phyloP scores from a whole-genome alignment of 768 basidiomycete species.

The Auricularia auricula-judae region DNA sequence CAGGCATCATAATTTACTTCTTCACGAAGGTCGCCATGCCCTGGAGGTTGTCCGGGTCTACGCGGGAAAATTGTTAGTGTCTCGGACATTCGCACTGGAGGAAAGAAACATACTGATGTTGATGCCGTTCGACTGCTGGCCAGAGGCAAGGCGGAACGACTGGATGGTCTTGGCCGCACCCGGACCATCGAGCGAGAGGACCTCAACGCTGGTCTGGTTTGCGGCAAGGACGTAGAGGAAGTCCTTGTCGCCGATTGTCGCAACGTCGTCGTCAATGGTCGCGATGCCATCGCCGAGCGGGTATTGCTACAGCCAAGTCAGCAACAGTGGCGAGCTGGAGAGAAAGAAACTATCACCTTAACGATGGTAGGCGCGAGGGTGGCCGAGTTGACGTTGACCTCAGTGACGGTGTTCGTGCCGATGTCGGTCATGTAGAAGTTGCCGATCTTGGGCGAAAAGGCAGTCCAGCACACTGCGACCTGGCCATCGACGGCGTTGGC shows the following conservation, averaged over 20 bases:
- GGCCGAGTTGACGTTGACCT: conserved; percentile 31
- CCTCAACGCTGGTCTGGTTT: conserved; percentile 28
- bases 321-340: not conserved
- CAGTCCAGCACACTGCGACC: conserved; percentile 21
- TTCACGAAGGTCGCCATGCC: conserved; percentile 5
- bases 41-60: conserved; percentile 6
- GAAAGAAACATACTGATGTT: conserved; percentile 1
- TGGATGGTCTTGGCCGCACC: conserved; percentile 16
- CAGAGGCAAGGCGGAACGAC: conserved; percentile 2
- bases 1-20: not conserved
- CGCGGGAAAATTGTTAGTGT: not conserved
- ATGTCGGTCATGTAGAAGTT: conserved; percentile 22
- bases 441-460: conserved; percentile 19
- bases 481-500: conserved; percentile 20
- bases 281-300: conserved; percentile 21
- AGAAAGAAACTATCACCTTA: conserved; percentile 18
- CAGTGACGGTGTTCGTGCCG: conserved; percentile 26
- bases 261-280: conserved; percentile 32
- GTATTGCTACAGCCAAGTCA: conserved; percentile 23
- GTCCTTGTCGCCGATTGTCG: conserved; percentile 26
- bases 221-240: conserved; percentile 31
- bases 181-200: conserved; percentile 27
- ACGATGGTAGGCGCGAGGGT: conserved; percentile 36
- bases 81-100: not conserved
- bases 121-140: not conserved